Base-by-base conservation (phyloP, 1,284 basidiomycete species). In the Cryptococcus sp. region DNA sequence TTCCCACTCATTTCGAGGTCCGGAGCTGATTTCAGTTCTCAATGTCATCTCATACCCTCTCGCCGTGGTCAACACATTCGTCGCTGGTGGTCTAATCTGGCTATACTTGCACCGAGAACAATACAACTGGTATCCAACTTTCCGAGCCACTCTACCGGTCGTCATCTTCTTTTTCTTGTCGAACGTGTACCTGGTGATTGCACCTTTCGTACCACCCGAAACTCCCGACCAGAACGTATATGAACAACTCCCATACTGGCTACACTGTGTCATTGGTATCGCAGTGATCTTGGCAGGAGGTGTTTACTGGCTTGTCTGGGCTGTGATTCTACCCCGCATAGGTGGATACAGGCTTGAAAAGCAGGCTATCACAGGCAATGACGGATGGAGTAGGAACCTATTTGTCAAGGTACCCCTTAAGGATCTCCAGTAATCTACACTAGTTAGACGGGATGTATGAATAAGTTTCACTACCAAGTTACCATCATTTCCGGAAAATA, bases 141-240 rank as follows among this genome's bases (percentile, higher is more conserved):
- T 56, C 67, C 4, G 73, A 76, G 54, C 36, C 7, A 39, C 36
- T 19, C 36, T 80, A 74, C 64, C 67, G 69, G 75, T 60, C 11
- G 49, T 72, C 24, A 21, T 77, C n/a, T 62, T 81, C 53, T 65
- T 74, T 18, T 69, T 80, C 43, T 49, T 71, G 0, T 62, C 76
- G 54, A 67, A 70, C n/a, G 61, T 79, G 14, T 79, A 78, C 59
- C 63, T 81, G 14, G 72, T 81, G 37, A 65, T 79, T 46, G 76
- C 80, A 58, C 79, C 80, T 5, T 81, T 74, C 74, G 62, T 76
- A 14, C 76, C 75, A 2, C 76, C 75, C 24, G 54, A 39, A 14
- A 39, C 36, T n/a, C 36, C 36, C 14, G 36, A 39, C 14, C 36
- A 39, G 16, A 39, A 39, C 36, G 36, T 39, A 4, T 39, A 39